phyloP scores from a whole-genome alignment of 2,329 filamentous ascomycete species.

The Aplosporella prunicola region DNA sequence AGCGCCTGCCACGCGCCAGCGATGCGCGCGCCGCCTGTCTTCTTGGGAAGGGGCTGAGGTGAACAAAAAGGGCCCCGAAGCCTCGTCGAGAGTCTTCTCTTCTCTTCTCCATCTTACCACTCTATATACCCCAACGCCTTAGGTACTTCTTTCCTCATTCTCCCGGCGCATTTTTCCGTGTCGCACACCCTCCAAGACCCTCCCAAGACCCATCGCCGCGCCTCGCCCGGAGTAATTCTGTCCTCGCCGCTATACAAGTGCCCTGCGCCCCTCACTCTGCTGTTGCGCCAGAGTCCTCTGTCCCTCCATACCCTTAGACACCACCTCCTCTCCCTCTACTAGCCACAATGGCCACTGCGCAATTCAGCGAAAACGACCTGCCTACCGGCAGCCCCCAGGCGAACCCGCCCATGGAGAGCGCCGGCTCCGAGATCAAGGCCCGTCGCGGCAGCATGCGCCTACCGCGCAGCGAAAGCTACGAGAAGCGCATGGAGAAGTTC shows the following conservation, averaged over 20 bases:
- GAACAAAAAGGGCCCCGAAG: no score
- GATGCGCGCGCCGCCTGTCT: no score
- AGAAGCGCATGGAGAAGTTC: slow-evolving; percentile 35
- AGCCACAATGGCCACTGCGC: slow-evolving; percentile 7
- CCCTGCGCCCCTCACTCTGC: not conserved
- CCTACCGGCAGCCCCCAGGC: not conserved
- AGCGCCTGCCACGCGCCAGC: no score
- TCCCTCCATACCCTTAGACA: not conserved
- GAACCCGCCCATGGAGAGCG: slow-evolving; percentile 8
- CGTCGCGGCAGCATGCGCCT: slow-evolving; percentile 8
- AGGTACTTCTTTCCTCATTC: no score
- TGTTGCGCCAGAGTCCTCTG: not conserved
- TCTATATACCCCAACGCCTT: no score
- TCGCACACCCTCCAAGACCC: not conserved
- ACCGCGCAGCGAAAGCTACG: slow-evolving; percentile 9
- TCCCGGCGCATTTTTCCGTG: slow-evolving; percentile 9
- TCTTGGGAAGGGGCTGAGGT: no score
- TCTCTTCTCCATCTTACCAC: no score
- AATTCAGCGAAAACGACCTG: slow-evolving; percentile 4
- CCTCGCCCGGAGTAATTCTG: no score
- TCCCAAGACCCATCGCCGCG: not conserved
- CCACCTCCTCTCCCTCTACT: not conserved
- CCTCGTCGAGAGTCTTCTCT: no score
- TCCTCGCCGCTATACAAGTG: not conserved
- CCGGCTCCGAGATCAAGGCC: slow-evolving; percentile 8